These are phyloP conservation scores for Lichenothelia convexa DNA, from an alignment of 495 filamentous ascomycete genomes.

Conservation along the genomic window DNA sequence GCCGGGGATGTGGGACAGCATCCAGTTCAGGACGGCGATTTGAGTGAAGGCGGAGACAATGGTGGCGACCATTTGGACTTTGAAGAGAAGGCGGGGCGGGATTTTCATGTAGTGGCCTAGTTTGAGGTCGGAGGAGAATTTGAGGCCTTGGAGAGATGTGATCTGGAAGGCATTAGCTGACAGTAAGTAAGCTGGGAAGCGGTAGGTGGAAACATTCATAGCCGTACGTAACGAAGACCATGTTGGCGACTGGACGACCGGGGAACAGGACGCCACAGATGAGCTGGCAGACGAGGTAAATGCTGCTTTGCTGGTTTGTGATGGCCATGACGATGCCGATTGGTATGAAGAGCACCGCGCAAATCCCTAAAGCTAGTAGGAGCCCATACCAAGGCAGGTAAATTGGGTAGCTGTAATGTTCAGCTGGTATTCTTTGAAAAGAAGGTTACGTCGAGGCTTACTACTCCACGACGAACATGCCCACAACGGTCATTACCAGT, in stretches of 20 bases:
- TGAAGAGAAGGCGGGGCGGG: conserved; percentile 61
- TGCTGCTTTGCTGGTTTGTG: conserved; percentile 15
- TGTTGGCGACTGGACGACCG: conserved; percentile 68
- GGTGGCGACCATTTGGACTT: conserved; percentile 65
- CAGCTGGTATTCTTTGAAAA: conserved; percentile 5
- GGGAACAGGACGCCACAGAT: conserved; percentile 64
- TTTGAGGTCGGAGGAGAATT: conserved; percentile 74
- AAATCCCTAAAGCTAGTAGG: conserved; percentile 9
- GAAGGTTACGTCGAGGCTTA: conserved; percentile 18
- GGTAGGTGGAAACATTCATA: conserved; percentile 13
- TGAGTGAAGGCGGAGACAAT: conserved; percentile 63
- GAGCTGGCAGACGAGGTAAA: conserved; percentile 46
- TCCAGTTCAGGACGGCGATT: conserved; percentile 74
- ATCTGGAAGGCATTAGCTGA: conserved; percentile 29
- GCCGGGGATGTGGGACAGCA: conserved; percentile 56
- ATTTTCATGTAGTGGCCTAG: conserved; percentile 91
- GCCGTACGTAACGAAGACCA: conserved; percentile 77
- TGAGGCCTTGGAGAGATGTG: conserved; percentile 64
- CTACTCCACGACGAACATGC: conserved; percentile 74
- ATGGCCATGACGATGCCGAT: conserved; percentile 17
- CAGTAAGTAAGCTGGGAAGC: background rate
- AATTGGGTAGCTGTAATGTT: conserved; percentile 41
- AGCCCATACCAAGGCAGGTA: conserved; percentile 36
- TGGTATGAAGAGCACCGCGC: conserved; percentile 10
- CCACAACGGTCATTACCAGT: conserved; percentile 48